Percentiles rank a stretch among this genome's conserved stretches.
phyloP scores from a whole-genome alignment of 1,284 basidiomycete genomes.

The Cystobasidium sp. region DNA sequence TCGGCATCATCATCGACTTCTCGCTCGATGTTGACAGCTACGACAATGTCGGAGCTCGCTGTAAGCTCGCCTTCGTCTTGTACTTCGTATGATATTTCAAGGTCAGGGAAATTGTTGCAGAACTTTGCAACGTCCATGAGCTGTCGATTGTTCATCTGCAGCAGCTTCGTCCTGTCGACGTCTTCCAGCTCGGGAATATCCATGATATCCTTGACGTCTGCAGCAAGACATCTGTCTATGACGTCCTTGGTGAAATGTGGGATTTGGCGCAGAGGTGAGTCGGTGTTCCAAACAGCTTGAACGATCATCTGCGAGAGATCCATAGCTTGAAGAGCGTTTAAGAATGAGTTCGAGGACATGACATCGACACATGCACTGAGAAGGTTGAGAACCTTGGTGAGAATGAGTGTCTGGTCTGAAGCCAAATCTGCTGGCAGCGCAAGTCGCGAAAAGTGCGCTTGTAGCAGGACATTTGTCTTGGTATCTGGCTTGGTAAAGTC shows the following conservation, averaged over 20 bases:
- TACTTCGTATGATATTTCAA: slow-evolving; percentile 83
- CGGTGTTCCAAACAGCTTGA: slow-evolving; percentile 96
- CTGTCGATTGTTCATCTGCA: slow-evolving; percentile 83
- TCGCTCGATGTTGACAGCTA: slow-evolving; percentile 78
- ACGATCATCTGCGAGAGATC: slow-evolving; percentile 99
- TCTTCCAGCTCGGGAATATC: slow-evolving; percentile 98
- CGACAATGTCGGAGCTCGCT: slow-evolving; percentile 77
- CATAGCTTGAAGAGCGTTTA: slow-evolving; percentile 95
- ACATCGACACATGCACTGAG: slow-evolving; percentile 68
- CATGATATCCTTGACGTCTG: slow-evolving; percentile 82
- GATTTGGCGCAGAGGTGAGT: slow-evolving; percentile 90
- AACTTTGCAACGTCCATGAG: slow-evolving; percentile 91
- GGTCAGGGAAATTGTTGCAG: slow-evolving; percentile 84
- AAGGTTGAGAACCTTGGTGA: slow-evolving; percentile 87
- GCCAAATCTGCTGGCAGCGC: slow-evolving; percentile 89
- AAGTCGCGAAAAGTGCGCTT: slow-evolving; percentile 94
- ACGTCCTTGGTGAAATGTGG: slow-evolving; percentile 91
- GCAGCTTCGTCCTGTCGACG: slow-evolving; percentile 75
- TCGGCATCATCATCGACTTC: slow-evolving; percentile 71
- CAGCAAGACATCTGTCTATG: slow-evolving; percentile 80
- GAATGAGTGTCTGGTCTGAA: slow-evolving; percentile 82
- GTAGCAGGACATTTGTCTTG: slow-evolving; percentile 95
- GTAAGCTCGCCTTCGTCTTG: slow-evolving; percentile 78
- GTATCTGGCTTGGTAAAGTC: slow-evolving; percentile 95
- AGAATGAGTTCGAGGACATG: slow-evolving; percentile 93